Evolutionary conservation across 345 rosid species (phyloP).

Genomic region (Aethionema arabicum): DNA sequence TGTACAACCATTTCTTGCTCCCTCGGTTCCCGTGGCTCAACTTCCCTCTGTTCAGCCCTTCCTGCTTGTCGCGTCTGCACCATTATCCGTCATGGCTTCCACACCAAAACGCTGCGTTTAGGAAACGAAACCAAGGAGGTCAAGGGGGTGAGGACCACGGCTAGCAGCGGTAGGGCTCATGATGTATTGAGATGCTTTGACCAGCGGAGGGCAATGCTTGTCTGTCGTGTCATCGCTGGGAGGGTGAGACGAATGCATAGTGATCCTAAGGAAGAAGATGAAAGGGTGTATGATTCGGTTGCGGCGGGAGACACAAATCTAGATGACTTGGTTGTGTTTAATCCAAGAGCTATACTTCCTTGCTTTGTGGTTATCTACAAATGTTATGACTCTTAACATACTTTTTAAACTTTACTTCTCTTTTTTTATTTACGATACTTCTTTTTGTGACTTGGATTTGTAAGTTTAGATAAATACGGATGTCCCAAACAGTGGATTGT

Average conservation of each 20-base stretch:
- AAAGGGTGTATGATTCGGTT: conserved; percentile 59
- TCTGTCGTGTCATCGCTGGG: conserved; percentile 83
- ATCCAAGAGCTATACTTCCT: conserved; percentile 75
- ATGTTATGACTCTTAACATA: conserved; percentile 23
- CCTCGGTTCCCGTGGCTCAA: conserved; percentile 65
- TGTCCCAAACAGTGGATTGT: conserved; percentile 1
- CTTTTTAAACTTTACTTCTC: not conserved
- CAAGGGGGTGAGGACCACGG: conserved; percentile 61
- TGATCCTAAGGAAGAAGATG: conserved; percentile 47
- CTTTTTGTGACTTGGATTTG: not conserved
- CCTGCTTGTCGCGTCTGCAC: conserved; percentile 87
- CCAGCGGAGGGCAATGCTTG: conserved; percentile 72
- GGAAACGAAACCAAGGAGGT: conserved; percentile 27
- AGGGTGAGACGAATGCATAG: conserved; percentile 53
- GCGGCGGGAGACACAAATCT: conserved; percentile 56
- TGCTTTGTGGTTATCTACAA: conserved; percentile 80
- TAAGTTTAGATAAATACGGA: conserved; percentile 9
- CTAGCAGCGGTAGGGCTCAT: conserved; percentile 85
- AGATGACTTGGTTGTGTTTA: conserved; percentile 67
- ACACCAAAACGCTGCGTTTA: conserved; percentile 41
- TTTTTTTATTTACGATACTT: conserved; percentile 2
- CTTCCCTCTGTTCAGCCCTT: conserved; percentile 60
- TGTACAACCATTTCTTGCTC: conserved; percentile 64
- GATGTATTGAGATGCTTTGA: conserved; percentile 54
- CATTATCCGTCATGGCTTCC: conserved; percentile 71